These are phyloP conservation scores for Fragaria vesca DNA, from an alignment of 306 rosid species.

Conservation along the genomic window DNA sequence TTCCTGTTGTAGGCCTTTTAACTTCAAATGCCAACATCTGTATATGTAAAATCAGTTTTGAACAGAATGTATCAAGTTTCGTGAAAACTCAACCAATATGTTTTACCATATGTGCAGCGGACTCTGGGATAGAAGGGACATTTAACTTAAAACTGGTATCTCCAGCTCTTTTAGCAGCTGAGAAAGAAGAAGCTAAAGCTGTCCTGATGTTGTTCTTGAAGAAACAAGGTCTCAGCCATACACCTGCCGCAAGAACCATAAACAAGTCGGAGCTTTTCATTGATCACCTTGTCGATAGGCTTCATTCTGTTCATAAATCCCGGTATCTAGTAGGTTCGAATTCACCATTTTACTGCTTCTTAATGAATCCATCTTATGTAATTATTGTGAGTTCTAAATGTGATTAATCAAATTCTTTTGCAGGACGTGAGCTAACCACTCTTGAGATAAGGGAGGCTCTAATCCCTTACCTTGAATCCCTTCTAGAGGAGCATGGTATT, in stretches of 20 bases:
- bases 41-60: not conserved
- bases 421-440: slow-evolving; percentile 94
- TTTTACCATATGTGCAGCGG: slow-evolving; percentile 32
- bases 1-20: slow-evolving; percentile 12
- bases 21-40: slow-evolving; percentile 13
- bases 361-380: not conserved
- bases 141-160: slow-evolving; percentile 44
- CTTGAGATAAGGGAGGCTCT: slow-evolving; percentile 90
- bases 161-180: slow-evolving; percentile 71
- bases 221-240: slow-evolving; percentile 77
- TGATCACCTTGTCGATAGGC: slow-evolving; percentile 73
- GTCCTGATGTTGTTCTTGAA: slow-evolving; percentile 76
- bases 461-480: slow-evolving; percentile 70
- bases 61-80: not conserved
- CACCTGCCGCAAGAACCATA: slow-evolving; percentile 70
- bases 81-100: slow-evolving; percentile 9
- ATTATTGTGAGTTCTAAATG: slow-evolving; percentile 1
- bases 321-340: slow-evolving; percentile 92
- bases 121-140: slow-evolving; percentile 52
- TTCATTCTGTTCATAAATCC: slow-evolving; percentile 77
- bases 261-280: slow-evolving; percentile 72
- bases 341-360: slow-evolving; percentile 34
- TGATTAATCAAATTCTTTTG: slow-evolving; percentile 29
- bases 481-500: slow-evolving; percentile 60
- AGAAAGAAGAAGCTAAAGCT: slow-evolving; percentile 95